Evolutionary conservation across 805 yeast genomes (phyloP), one percentile per base, ranked within the genome.

Genomic region (Myxozyma geophila): DNA sequence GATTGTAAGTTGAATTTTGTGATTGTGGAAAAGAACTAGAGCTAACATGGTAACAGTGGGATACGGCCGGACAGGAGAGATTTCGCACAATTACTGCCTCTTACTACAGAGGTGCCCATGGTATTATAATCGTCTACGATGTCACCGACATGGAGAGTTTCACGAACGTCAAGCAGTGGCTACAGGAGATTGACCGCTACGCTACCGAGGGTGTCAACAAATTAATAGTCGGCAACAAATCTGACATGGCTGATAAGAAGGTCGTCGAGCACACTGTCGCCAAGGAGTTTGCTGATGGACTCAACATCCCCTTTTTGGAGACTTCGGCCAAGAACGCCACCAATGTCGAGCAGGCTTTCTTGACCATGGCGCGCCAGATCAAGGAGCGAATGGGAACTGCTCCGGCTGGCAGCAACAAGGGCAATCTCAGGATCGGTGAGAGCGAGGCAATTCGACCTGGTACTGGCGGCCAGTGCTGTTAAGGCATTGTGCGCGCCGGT

Each of bases 51-150:
- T 23, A 62, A 44, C 57, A 72, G 74, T 95, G 99, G 99, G 99
- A 95, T 76, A 95, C 99, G 61, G 99, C 98, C 12, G 99, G 99
- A 53, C 99, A 95, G 81, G 99, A 95, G 78, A 83, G 99, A 73
- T 95, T 95, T 81, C 87, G 98, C 80, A 95, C 99, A 57, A 93
- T 93, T 79, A 95, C 98, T 12, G 90, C 97, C 13, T 90, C 97
- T 15, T 93, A 93, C 81, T 93, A 93, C 82, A 88, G 99, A 77
- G 99, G 99, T 62, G 97, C 98, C 12, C 98, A 93, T 76, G 99
- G 99, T 66, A 95, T 93, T 77, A 95, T 93, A 73, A 93, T 93
- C 72, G 99, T 93, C 58, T 93, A 95, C 77, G 99, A 93, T 76
- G 98, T 95, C 52, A 95, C 99, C 58, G 98, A 95, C 78, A 97